Base-by-base conservation (phyloP, 306 rosid genomes). In the Geum urbanum region DNA sequence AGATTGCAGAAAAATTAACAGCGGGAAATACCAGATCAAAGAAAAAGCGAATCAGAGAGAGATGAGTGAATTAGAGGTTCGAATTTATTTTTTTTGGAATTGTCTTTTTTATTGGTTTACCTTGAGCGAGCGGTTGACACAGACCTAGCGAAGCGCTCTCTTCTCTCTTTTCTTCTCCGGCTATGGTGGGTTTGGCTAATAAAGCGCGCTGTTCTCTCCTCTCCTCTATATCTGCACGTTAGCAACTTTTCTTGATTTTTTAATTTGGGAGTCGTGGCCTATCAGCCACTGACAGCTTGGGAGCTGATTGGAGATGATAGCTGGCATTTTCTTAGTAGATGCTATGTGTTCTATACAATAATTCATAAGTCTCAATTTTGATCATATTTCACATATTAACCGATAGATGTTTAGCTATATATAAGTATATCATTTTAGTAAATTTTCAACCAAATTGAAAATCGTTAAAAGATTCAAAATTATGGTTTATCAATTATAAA, bases 1-100 rank as follows among this genome's bases (percentile, higher is more conserved):
- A 65, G 77, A 53, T 53, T 48, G 37, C 50, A 66, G 52, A 74
- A 67, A 72, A 65, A 20, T 70, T 55, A 24, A 24, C 27, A 24
- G 27, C 27, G 27, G 11, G 22, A 81, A 53, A 77, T 76, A 75
- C 80, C 81, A 77, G 61, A 69, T 69, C 73, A 79, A 72, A 44
- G 79, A 79, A 76, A 39, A 47, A 45, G 37, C 57, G 70, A 70
- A 65, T 82, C 60, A 52, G 82, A 85, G 76, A 80, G 80, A 79
- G 20, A 3, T 24, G 37, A 32, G 37, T 0, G 3, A 32, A 32
- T 32, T 32, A 32, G 37, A 32, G 37, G 37, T 32, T 32, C 37
- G 24, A 24, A 9, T 15, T 53, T 53, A 27, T 10, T 52, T n/a
- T n/a, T 7, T 22, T 3, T 10, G n/a, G n/a, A n/a, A 24, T 24